Evolutionary conservation across 73 alveolate species (phyloP), one percentile per base, ranked within the genome.

Genomic region (Tetrahymena borealis): DNA sequence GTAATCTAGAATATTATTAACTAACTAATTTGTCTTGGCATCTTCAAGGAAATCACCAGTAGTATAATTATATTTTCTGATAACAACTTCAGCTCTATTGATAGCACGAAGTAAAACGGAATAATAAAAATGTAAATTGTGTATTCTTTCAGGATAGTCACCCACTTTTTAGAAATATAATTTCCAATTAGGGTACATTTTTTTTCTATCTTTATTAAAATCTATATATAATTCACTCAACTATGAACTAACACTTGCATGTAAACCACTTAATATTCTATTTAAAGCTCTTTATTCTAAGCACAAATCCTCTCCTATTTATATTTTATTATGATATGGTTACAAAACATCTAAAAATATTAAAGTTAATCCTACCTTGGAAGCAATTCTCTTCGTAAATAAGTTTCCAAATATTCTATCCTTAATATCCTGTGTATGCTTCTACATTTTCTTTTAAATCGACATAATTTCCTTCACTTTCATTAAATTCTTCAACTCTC

Each of bases 321-420:
- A 39, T n/a, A 16, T 0, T 24, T 37, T 91, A 90, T 39, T 90
- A 3, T 3, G 38, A 60, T 18, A 24, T 20, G 9, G 37, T 24
- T 15, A 60, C 1, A 60, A 24, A 18, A 24, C 1, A 5, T 11
- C 10, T 24, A 8, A 13, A 13, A 60, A 0, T n/a, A 36, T 77
- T 93, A 24, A 93, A 78, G 20, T 41, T 4, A 31, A 91, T 36
- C 93, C 93, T 93, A 39, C 95, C 98, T 32, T 96, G 39, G 93
- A 96, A 96, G 91, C 99, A 98, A 94, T 98, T 98, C 90, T 98
- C 99, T 60, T 95, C 93, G 91, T 97, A 98, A 77, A 98, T 98
- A 13, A 98, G 98, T 42, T 95, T 96, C 99, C 99, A 98, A 32
- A 98, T 96, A 94, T 97, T 98, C 91, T 95, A 92, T 12, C 99